Conservation (phyloP, 441 rosid species). For the Euphorbia corollata region DNA sequence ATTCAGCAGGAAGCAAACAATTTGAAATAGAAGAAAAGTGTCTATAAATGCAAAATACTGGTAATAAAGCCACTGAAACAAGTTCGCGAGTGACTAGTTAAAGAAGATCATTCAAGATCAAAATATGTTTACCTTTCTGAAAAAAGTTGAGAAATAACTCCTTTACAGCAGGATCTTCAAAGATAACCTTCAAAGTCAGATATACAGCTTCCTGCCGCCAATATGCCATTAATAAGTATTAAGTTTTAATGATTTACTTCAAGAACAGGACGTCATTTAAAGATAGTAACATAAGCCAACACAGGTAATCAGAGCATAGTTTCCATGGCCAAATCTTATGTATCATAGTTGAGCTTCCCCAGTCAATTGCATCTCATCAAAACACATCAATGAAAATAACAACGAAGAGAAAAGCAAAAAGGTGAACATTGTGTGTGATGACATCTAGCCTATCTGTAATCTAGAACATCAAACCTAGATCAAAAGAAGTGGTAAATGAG, state of each 20-base stretch:
- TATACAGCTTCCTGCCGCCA: too few species aligned
- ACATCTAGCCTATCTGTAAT: too few species aligned
- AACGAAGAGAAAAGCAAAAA: too few species aligned
- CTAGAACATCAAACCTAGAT: too few species aligned
- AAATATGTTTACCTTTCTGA: conserved; percentile 56
- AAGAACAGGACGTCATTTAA: neutral
- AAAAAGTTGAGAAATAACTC: conserved; percentile 88
- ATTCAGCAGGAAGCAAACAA: neutral
- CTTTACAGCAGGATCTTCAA: conserved; percentile 96
- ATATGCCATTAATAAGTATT: too few species aligned
- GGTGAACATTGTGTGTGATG: neutral
- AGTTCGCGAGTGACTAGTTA: neutral
- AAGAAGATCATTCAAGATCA: neutral
- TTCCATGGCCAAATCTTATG: neutral
- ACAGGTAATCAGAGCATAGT: neutral
- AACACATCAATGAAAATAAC: too few species aligned
- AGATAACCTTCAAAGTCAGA: too few species aligned
- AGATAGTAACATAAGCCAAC: too few species aligned
- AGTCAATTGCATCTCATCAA: neutral
- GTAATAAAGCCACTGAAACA: neutral
- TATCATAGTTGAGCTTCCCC: neutral
- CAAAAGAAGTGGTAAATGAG: too few species aligned
- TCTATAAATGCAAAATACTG: neutral
- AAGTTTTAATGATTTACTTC: too few species aligned
- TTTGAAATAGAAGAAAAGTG: neutral